phyloP scores from a whole-genome alignment of 1,284 basidiomycete species.

The Phellinidium pouzarii region DNA sequence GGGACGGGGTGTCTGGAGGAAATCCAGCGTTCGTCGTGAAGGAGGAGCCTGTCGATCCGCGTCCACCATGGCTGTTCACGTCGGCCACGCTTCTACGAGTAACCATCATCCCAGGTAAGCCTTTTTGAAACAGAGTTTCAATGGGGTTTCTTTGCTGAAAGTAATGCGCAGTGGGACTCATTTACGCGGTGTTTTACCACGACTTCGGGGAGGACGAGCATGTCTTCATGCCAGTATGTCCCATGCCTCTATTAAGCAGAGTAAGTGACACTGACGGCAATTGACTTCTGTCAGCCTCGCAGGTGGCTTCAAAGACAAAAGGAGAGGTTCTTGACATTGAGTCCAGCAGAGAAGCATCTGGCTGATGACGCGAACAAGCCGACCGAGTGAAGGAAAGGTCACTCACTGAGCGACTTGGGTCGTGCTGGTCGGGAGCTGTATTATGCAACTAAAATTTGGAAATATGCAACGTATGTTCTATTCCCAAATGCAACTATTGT shows the following conservation, averaged over 20 bases:
- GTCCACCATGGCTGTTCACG: slow-evolving; percentile 8
- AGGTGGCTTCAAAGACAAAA: slow-evolving; percentile 39
- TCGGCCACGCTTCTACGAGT: slow-evolving; percentile 2
- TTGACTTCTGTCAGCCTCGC: slow-evolving; percentile 32
- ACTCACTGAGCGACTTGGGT: too few relatives aligned
- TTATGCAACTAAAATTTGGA: too few relatives aligned
- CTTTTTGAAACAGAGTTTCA: background rate
- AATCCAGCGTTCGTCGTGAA: too few relatives aligned
- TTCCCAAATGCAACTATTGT: too few relatives aligned
- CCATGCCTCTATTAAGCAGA: background rate
- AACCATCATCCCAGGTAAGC: slow-evolving; percentile 1
- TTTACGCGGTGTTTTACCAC: slow-evolving; percentile 55
- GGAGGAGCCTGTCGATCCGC: too few relatives aligned
- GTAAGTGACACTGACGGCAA: background rate
- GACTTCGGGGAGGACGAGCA: slow-evolving; percentile 67
- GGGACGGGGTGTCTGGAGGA: too few relatives aligned
- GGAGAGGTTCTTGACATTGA: slow-evolving; percentile 40
- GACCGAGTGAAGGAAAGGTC: too few relatives aligned
- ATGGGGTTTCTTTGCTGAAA: background rate
- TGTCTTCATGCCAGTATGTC: slow-evolving; percentile 59
- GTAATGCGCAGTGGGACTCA: slow-evolving; percentile 33
- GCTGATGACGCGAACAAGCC: background rate
- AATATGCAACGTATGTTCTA: too few relatives aligned
- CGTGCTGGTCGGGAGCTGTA: too few relatives aligned
- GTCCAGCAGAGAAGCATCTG: slow-evolving; percentile 39